A percentile compares a stretch with the other conserved stretches of the same genome.
These are phyloP conservation scores for Oryza nivara DNA, from an alignment of 176 grass and related monocot species.

Conservation along the genomic window DNA sequence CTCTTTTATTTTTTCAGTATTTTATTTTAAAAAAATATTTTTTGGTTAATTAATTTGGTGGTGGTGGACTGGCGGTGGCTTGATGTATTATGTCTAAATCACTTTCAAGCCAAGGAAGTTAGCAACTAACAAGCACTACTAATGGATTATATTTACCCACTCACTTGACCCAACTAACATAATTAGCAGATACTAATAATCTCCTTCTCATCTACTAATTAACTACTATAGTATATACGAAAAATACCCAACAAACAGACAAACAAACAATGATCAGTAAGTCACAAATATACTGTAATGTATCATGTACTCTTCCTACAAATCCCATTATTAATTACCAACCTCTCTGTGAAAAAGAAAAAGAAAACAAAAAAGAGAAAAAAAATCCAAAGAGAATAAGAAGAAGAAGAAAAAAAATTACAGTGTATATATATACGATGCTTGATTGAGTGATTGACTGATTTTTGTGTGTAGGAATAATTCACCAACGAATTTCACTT, in stretches of 20 bases:
- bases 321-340: conserved; percentile 43
- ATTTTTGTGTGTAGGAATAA: conserved; percentile 18
- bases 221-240: neutral
- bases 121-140: neutral
- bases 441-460: neutral
- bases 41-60: conserved; percentile 19
- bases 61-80: neutral
- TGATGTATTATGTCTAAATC: conserved; percentile 35
- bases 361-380: conserved; percentile 11
- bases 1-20: neutral
- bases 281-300: conserved; percentile 26
- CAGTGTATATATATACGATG: conserved; percentile 63
- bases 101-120: conserved; percentile 48
- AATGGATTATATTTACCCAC: neutral
- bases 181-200: neutral
- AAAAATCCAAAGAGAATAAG: conserved; percentile 3
- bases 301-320: conserved; percentile 46
- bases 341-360: conserved; percentile 31
- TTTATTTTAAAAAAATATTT: neutral
- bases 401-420: conserved; percentile 29
- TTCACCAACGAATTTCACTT: conserved; percentile 42
- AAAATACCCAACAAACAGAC: neutral
- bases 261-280: conserved; percentile 24
- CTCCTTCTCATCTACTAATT: neutral
- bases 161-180: neutral